Evolutionary conservation across 2,329 filamentous ascomycete genomes (phyloP).

Genomic region (Fusarium pilosicola): DNA sequence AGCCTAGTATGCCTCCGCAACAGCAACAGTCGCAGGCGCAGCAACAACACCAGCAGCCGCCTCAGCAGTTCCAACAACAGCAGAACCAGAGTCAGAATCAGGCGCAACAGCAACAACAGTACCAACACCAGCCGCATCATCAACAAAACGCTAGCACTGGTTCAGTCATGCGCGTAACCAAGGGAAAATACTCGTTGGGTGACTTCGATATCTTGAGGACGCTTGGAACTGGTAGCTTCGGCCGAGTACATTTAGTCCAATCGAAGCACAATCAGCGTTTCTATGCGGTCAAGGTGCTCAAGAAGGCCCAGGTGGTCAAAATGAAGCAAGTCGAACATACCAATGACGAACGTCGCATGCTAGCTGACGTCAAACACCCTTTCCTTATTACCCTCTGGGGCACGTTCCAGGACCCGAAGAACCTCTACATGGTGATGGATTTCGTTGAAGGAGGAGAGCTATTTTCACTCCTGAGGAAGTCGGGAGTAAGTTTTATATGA

Average conservation of each 20-base stretch:
- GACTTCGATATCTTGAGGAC: conserved; percentile 94
- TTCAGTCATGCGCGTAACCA: conserved; percentile 74
- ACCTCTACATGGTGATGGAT: conserved; percentile 99
- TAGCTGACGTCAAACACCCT: conserved; percentile 96
- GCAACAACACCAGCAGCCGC: conserved; percentile 40
- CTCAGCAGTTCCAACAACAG: conserved; percentile 28
- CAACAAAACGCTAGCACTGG: conserved; percentile 48
- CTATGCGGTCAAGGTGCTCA: conserved; percentile 98
- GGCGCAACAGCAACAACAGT: conserved; percentile 37
- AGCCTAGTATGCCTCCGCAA: conserved; percentile 46
- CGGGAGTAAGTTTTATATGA: conserved; percentile 69
- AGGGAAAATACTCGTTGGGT: conserved; percentile 93
- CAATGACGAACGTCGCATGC: conserved; percentile 95
- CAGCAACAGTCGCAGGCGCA: conserved; percentile 44
- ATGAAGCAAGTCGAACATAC: conserved; percentile 99
- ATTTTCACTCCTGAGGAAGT: conserved; percentile 94
- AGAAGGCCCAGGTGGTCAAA: conserved; percentile 98
- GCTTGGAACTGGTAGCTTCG: conserved; percentile 95
- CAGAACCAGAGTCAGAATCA: conserved; percentile 28
- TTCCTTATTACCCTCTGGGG: conserved; percentile 99
- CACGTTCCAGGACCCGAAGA: conserved; percentile 94
- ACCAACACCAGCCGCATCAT: conserved; percentile 46
- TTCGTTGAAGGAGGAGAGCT: conserved; percentile 98
- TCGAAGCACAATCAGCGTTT: conserved; percentile 98
- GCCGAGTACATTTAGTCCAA: conserved; percentile 94